Percentiles rank a stretch among this genome's conserved stretches.
Evolutionary conservation across 2,329 filamentous ascomycete species (phyloP).

Genomic region (Lasiodiplodia citricola): DNA sequence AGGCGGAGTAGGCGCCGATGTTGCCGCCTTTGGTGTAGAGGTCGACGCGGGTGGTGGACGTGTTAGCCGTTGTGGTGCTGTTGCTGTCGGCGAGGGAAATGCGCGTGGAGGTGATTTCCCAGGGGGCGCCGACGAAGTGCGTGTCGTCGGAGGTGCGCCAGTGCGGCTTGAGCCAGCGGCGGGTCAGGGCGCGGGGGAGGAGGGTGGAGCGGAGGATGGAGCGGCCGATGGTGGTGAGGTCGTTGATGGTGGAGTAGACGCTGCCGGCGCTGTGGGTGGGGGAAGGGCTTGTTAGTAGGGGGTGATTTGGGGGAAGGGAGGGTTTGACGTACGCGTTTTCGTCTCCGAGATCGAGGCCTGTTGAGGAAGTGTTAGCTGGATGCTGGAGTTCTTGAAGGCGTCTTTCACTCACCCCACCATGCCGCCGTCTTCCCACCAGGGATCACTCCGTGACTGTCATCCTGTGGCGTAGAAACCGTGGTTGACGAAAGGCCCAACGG

Average conservation of each 20-base stretch:
- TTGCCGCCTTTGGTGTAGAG: conserved; percentile 33
- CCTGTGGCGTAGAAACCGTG: conserved; percentile 37
- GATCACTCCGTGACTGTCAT: conserved; percentile 41
- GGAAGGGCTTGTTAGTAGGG: conserved; percentile 19
- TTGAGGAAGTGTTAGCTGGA: background rate
- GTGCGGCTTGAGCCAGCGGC: conserved; percentile 35
- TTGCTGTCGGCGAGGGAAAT: conserved; percentile 25
- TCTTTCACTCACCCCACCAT: conserved; percentile 28
- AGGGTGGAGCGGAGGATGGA: conserved; percentile 34
- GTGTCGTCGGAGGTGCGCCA: conserved; percentile 31
- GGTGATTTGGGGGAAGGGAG: background rate
- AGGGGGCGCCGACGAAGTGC: conserved; percentile 32
- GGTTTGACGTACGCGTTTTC: background rate
- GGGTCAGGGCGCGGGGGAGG: conserved; percentile 30
- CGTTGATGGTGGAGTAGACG: conserved; percentile 33
- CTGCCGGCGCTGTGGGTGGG: conserved; percentile 34
- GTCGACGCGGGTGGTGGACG: conserved; percentile 2
- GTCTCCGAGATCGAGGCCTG: background rate
- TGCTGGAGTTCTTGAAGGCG: background rate
- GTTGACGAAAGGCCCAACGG: conserved; percentile 49
- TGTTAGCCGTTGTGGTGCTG: background rate
- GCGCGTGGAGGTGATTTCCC: conserved; percentile 32
- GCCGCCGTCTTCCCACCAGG: conserved; percentile 33
- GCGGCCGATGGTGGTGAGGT: conserved; percentile 33
- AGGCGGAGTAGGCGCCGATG: conserved; percentile 21